These are phyloP conservation scores for Stagonosporopsis vannaccii DNA, from an alignment of 2,329 filamentous ascomycete species.

Conservation along the genomic window DNA sequence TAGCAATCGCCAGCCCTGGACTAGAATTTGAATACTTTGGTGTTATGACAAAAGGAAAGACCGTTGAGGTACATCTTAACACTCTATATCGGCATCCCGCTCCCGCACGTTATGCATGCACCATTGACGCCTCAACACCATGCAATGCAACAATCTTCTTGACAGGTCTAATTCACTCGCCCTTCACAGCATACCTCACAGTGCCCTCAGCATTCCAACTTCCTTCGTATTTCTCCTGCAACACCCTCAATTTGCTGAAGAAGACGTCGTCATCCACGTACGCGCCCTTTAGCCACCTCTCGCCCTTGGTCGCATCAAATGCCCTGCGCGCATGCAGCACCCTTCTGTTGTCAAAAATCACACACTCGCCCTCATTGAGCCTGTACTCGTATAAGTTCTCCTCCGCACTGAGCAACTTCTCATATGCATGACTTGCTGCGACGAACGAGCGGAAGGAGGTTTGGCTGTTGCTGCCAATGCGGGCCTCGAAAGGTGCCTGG, in stretches of 20 bases:
- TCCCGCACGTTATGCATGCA: constrained; percentile 7
- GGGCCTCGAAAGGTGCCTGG: constrained; percentile 64
- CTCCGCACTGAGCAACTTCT: constrained; percentile 63
- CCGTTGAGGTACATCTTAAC: not conserved
- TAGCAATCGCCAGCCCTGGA: not conserved
- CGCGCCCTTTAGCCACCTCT: constrained; percentile 83
- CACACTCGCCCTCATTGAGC: constrained; percentile 82
- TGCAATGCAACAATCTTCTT: not conserved
- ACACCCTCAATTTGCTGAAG: constrained; percentile 54
- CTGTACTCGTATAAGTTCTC: constrained; percentile 72
- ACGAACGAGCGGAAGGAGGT: constrained; percentile 40
- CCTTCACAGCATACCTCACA: constrained; percentile 26
- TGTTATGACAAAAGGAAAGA: not conserved
- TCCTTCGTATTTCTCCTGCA: constrained; percentile 48
- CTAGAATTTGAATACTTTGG: not conserved
- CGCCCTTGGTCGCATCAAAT: constrained; percentile 73
- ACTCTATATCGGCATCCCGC: not conserved
- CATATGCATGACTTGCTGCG: constrained; percentile 63
- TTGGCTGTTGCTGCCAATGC: constrained; percentile 40
- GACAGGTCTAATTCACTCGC: not conserved
- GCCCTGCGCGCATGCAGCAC: constrained; percentile 82
- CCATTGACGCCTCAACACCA: constrained; percentile 2
- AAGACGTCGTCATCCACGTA: constrained; percentile 78
- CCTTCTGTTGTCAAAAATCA: constrained; percentile 88
- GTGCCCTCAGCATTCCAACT: constrained; percentile 47